Evolutionary conservation across 768 basidiomycete species (phyloP).

Genomic region (Kwoniella pini): DNA sequence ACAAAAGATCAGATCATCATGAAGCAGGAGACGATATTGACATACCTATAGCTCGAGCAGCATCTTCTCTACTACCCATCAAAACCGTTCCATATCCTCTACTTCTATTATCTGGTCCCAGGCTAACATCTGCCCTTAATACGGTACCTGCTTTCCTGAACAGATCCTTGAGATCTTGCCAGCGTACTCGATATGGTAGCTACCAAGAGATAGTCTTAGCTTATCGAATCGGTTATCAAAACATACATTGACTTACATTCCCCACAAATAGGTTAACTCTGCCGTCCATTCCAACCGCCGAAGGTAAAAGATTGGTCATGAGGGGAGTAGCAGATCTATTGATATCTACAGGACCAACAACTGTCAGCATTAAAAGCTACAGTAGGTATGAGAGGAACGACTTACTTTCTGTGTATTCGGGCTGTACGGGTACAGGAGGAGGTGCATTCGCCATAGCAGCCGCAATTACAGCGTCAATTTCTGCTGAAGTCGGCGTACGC

Average conservation of each 20-base stretch:
- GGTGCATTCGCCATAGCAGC: constrained; percentile 76
- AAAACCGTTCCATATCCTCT: constrained; percentile 92
- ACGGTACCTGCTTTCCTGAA: constrained; percentile 94
- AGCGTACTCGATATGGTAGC: constrained; percentile 95
- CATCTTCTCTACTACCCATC: constrained; percentile 91
- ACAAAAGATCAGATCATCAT: neutral
- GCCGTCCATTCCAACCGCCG: constrained; percentile 63
- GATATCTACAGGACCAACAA: constrained; percentile 9
- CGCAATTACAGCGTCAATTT: constrained; percentile 89
- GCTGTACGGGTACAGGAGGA: constrained; percentile 50
- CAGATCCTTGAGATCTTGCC: constrained; percentile 99
- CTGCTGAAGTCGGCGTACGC: constrained; percentile 60
- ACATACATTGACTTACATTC: constrained; percentile 72
- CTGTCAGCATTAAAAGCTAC: neutral
- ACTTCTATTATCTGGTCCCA: constrained; percentile 85
- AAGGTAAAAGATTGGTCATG: constrained; percentile 47
- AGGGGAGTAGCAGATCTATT: constrained; percentile 36
- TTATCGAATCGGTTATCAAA: no score
- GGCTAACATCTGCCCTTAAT: constrained; percentile 72
- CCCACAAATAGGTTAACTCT: constrained; percentile 94
- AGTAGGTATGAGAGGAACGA: neutral
- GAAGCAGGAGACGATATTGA: neutral
- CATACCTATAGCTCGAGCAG: constrained; percentile 75
- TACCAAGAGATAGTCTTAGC: constrained; percentile 55
- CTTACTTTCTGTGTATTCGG: constrained; percentile 55